Conservation (phyloP, 805 yeast species). For the Myxozyma mucilagina region DNA sequence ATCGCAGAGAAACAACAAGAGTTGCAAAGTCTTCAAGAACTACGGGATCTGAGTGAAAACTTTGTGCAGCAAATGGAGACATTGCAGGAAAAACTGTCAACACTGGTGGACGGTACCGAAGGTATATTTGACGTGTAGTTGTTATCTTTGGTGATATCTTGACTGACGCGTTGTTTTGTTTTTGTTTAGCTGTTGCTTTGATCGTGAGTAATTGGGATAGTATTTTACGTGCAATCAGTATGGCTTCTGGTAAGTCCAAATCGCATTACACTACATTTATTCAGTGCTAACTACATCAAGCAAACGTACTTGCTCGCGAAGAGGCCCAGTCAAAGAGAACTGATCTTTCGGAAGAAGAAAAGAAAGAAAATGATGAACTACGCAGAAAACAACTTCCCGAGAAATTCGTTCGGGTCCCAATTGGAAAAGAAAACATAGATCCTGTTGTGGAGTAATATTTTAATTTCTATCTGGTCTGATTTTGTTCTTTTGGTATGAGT, state of each 20-base stretch:
- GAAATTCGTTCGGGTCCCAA: constrained; percentile 21
- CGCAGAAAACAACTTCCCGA: constrained; percentile 23
- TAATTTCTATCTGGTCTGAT: neutral
- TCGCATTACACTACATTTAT: neutral
- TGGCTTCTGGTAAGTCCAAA: constrained; percentile 24
- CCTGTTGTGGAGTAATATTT: neutral
- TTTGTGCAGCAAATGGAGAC: constrained; percentile 27
- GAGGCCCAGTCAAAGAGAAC: neutral
- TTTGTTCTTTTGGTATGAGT: neutral
- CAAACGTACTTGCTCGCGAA: constrained; percentile 8
- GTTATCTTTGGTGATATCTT: neutral
- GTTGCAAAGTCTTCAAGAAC: constrained; percentile 20
- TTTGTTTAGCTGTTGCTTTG: constrained; percentile 26
- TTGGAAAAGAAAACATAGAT: neutral
- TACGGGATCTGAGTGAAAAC: constrained; percentile 24
- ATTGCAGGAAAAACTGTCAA: constrained; percentile 21
- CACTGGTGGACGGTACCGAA: constrained; percentile 28
- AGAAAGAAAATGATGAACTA: neutral
- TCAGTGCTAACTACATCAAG: neutral
- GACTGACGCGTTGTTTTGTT: neutral
- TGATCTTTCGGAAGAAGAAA: neutral
- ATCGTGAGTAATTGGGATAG: constrained; percentile 31
- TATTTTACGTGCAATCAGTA: constrained; percentile 18
- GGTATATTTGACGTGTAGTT: constrained; percentile 10
- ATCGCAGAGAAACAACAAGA: constrained; percentile 28